These are phyloP conservation scores for Fusarium sp. DNA, from an alignment of 2,329 filamentous ascomycete species.

Conservation along the genomic window DNA sequence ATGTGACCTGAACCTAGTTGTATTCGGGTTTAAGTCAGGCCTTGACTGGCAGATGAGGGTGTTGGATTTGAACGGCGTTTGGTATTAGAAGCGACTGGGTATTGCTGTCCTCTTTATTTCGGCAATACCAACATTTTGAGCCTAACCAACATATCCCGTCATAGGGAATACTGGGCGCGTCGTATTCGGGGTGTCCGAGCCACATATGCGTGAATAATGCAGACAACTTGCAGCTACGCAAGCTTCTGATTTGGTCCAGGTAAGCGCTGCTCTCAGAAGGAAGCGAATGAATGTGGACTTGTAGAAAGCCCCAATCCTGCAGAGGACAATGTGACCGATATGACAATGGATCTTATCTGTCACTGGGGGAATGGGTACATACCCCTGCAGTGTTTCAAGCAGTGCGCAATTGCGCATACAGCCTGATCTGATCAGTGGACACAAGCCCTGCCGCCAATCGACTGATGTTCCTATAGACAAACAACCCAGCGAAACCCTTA, in stretches of 20 bases:
- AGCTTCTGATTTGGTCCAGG: neutral
- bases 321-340: no score
- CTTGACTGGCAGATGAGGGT: no score
- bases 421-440: neutral
- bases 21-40: no score
- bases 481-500: neutral
- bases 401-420: neutral
- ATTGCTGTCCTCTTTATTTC: no score
- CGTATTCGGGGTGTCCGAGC: neutral
- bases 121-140: no score
- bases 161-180: neutral
- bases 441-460: neutral
- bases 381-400: neutral
- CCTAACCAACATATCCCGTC: no score
- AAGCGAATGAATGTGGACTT: no score
- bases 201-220: neutral
- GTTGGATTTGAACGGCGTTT: no score
- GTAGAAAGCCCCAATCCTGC: no score
- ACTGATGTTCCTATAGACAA: neutral
- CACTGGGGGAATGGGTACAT: neutral
- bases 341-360: no score
- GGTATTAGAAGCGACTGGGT: no score
- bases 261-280: neutral
- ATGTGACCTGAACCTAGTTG: no score
- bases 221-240: neutral